phyloP scores from a whole-genome alignment of 208 protist species.

The Novymonas esmeraldas region DNA sequence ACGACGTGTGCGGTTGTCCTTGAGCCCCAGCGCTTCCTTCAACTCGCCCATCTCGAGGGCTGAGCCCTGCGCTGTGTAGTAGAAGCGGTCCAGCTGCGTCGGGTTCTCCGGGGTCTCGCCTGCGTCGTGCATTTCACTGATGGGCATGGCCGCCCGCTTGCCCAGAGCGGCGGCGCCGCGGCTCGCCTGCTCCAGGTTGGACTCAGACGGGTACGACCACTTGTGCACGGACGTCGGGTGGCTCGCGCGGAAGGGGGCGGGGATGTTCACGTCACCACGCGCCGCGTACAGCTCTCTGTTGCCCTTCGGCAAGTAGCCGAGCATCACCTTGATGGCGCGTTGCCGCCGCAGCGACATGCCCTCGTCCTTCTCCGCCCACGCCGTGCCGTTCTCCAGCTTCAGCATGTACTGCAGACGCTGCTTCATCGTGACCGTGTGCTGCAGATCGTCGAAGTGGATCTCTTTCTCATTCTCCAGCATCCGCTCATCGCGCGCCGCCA shows the following conservation, averaged over 20 bases:
- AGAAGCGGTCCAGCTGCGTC: conserved; percentile 82
- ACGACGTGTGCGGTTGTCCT: conserved; percentile 68
- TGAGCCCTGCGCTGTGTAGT: conserved; percentile 77
- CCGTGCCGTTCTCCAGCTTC: conserved; percentile 76
- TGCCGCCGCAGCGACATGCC: conserved; percentile 86
- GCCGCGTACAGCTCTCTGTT: conserved; percentile 87
- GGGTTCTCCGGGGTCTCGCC: conserved; percentile 82
- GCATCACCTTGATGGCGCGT: conserved; percentile 87
- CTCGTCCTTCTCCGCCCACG: conserved; percentile 89
- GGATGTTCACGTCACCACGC: conserved; percentile 84
- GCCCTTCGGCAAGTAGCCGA: conserved; percentile 86
- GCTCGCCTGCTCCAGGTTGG: conserved; percentile 85
- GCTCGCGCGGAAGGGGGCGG: conserved; percentile 80
- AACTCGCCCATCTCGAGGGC: conserved; percentile 85
- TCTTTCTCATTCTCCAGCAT: conserved; percentile 80
- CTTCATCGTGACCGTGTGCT: conserved; percentile 54
- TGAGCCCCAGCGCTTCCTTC: conserved; percentile 89
- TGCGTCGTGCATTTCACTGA: conserved; percentile 90
- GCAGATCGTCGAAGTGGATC: conserved; percentile 84
- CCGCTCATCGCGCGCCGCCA: conserved; percentile 58
- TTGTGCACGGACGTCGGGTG: conserved; percentile 73
- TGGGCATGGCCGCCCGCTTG: conserved; percentile 78
- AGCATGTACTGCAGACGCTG: conserved; percentile 64
- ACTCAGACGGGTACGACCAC: conserved; percentile 78
- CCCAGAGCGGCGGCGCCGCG: conserved; percentile 78